These are phyloP conservation scores for Nemania diffusa DNA, from an alignment of 2,329 filamentous ascomycete species.

Conservation along the genomic window DNA sequence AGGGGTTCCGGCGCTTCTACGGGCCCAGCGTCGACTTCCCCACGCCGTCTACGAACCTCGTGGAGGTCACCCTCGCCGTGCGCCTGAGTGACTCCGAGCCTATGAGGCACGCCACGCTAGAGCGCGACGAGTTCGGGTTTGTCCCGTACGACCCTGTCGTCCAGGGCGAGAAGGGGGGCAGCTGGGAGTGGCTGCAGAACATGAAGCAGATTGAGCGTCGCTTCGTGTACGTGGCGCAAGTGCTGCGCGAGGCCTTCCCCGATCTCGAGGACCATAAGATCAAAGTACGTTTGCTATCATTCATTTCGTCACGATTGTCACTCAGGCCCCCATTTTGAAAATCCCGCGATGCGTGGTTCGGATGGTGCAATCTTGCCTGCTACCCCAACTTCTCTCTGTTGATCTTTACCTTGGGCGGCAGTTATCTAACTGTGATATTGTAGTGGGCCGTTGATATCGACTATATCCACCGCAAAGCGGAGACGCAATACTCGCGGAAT, in stretches of 20 bases:
- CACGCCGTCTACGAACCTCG: constrained; percentile 18
- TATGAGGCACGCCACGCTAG: not conserved
- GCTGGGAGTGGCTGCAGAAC: constrained; percentile 32
- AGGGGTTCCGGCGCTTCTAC: constrained; percentile 31
- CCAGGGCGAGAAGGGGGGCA: constrained; percentile 14
- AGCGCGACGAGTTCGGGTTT: constrained; percentile 35
- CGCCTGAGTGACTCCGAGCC: constrained; percentile 20
- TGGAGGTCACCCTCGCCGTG: constrained; percentile 32
- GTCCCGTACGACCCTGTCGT: constrained; percentile 29
- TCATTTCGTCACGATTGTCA: not conserved
- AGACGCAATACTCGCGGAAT: constrained; percentile 27
- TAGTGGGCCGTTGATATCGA: constrained; percentile 38
- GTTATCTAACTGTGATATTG: constrained; percentile 28
- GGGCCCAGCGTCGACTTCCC: constrained; percentile 32
- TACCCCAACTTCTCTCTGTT: constrained; percentile 1
- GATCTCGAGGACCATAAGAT: constrained; percentile 23
- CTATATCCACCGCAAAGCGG: constrained; percentile 32
- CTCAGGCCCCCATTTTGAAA: too few species aligned
- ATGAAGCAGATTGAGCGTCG: constrained; percentile 34
- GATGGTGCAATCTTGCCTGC: constrained; percentile 9
- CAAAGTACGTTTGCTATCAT: constrained; percentile 28
- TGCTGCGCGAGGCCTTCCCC: constrained; percentile 34
- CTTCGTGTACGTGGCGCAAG: constrained; percentile 30
- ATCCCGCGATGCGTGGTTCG: not conserved
- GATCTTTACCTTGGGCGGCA: constrained; percentile 27